Evolutionary conservation across 192 early-diverging fungal genomes (phyloP).

Genomic region (Gaertneriomyces semiglobifer): DNA sequence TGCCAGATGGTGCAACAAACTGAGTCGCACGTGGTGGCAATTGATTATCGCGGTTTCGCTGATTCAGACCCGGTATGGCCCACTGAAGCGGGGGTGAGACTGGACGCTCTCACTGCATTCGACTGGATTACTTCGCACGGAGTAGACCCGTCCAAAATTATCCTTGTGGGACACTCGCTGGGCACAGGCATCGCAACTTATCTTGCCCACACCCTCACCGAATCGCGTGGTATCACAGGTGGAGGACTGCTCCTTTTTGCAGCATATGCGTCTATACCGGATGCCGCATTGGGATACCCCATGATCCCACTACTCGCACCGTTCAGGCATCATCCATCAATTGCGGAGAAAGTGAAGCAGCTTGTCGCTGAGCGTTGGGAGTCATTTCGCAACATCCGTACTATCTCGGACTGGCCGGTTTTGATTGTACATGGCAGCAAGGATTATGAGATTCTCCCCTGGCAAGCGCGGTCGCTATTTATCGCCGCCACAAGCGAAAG

Average conservation of each 20-base stretch:
- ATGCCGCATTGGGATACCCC: slow-evolving; percentile 43
- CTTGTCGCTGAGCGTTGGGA: slow-evolving; percentile 40
- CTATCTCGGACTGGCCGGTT: slow-evolving; percentile 31
- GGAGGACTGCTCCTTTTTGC: slow-evolving; percentile 46
- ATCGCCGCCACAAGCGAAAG: slow-evolving; percentile 13
- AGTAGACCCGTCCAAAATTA: slow-evolving; percentile 34
- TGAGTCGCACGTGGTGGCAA: slow-evolving; percentile 43
- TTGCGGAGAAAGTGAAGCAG: slow-evolving; percentile 29
- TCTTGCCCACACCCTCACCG: slow-evolving; percentile 30
- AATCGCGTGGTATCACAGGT: slow-evolving; percentile 16
- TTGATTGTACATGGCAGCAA: slow-evolving; percentile 42
- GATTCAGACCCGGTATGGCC: slow-evolving; percentile 43
- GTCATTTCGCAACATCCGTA: slow-evolving; percentile 30
- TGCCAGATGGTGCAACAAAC: slow-evolving; percentile 25
- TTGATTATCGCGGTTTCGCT: slow-evolving; percentile 57
- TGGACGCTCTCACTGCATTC: slow-evolving; percentile 42
- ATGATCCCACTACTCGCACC: slow-evolving; percentile 43
- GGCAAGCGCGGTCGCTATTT: slow-evolving; percentile 31
- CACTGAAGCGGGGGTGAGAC: slow-evolving; percentile 35
- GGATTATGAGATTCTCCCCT: slow-evolving; percentile 46
- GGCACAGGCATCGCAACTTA: slow-evolving; percentile 25
- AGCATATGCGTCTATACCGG: slow-evolving; percentile 44
- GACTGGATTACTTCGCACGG: slow-evolving; percentile 40
- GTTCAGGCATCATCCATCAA: slow-evolving; percentile 27
- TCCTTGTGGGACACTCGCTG: slow-evolving; percentile 48